phyloP scores from a whole-genome alignment of 2,329 filamentous ascomycete genomes.

The Fusarium compactum region DNA sequence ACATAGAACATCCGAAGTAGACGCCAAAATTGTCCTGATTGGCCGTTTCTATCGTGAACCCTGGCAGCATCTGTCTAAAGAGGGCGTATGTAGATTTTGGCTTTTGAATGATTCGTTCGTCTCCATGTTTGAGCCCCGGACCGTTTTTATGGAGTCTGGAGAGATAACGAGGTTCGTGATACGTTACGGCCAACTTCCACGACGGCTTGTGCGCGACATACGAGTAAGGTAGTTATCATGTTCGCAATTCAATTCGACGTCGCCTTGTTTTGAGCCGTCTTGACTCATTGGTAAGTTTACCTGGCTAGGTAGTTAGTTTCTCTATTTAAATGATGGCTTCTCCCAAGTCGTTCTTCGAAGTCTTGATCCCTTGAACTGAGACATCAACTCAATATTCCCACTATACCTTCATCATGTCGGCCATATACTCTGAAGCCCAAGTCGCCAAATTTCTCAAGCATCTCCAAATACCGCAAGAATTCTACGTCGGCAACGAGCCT shows the following conservation, averaged over 20 bases:
- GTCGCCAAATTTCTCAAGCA: constrained; percentile 48
- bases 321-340: constrained; percentile 3
- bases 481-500: constrained; percentile 45
- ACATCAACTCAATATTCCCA: neutral
- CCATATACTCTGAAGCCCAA: constrained; percentile 47
- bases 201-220: constrained; percentile 33
- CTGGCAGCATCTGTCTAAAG: constrained; percentile 23
- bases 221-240: constrained; percentile 27
- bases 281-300: constrained; percentile 22
- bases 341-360: constrained; percentile 1
- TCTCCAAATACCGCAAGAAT: constrained; percentile 47
- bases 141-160: constrained; percentile 34
- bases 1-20: constrained; percentile 42
- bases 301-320: constrained; percentile 1
- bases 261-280: constrained; percentile 18
- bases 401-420: constrained; percentile 42
- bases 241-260: constrained; percentile 32
- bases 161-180: constrained; percentile 25
- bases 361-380: constrained; percentile 1
- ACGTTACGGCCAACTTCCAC: constrained; percentile 28
- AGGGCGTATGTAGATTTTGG: constrained; percentile 13
- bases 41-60: constrained; percentile 21
- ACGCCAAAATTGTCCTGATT: constrained; percentile 47
- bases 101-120: constrained; percentile 19
- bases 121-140: constrained; percentile 27